These are phyloP conservation scores for Arachnopeziza araneosa DNA, from an alignment of 2,329 filamentous ascomycete species.

Conservation along the genomic window DNA sequence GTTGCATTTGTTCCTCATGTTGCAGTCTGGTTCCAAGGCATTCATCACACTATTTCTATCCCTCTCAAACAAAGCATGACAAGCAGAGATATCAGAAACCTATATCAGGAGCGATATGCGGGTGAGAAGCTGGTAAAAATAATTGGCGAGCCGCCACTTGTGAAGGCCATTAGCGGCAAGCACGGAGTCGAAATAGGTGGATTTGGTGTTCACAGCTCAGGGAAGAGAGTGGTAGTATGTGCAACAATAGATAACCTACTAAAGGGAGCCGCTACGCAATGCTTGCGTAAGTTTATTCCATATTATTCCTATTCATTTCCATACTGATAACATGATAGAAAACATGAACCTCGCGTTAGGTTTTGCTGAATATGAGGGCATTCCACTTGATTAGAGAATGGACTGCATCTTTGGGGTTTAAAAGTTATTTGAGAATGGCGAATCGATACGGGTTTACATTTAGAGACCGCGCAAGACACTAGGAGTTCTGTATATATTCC, in stretches of 20 bases:
- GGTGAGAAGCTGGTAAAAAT: slow-evolving; percentile 95
- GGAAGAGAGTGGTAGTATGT: slow-evolving; percentile 90
- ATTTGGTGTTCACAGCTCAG: slow-evolving; percentile 85
- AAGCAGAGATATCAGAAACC: slow-evolving; percentile 83
- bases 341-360: slow-evolving; percentile 93
- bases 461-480: background rate
- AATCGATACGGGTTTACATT: background rate
- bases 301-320: background rate
- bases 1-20: slow-evolving; percentile 92
- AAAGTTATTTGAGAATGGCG: background rate
- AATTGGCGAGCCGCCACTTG: slow-evolving; percentile 76
- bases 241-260: slow-evolving; percentile 90
- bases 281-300: slow-evolving; percentile 62
- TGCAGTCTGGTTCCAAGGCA: slow-evolving; percentile 95
- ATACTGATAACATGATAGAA: slow-evolving; percentile 43
- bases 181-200: slow-evolving; percentile 92
- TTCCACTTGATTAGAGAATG: slow-evolving; percentile 45
- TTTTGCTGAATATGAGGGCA: slow-evolving; percentile 83
- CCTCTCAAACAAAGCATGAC: slow-evolving; percentile 82
- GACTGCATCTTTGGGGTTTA: background rate
- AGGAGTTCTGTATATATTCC: slow-evolving; percentile 3
- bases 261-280: slow-evolving; percentile 91
- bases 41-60: slow-evolving; percentile 85
- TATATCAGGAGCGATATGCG: slow-evolving; percentile 95
- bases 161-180: slow-evolving; percentile 77